Conservation (phyloP, 2,329 filamentous ascomycete genomes). For the Tricladium varicosporioides region DNA sequence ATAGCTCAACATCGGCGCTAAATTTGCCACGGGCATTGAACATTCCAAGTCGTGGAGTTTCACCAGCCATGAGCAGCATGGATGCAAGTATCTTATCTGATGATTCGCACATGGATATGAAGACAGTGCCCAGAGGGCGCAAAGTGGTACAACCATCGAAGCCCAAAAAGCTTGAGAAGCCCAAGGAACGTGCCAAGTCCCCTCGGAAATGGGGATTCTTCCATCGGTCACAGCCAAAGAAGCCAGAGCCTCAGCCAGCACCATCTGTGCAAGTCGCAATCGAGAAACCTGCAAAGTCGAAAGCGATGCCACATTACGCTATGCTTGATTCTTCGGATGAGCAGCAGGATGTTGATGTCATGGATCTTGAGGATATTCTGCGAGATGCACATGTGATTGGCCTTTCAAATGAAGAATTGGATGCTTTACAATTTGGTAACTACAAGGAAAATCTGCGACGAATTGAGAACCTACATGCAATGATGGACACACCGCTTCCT, state of each 20-base stretch:
- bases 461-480: constrained; percentile 20
- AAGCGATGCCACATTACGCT: constrained; percentile 57
- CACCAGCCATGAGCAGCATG: constrained; percentile 54
- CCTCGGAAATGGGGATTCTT: constrained; percentile 62
- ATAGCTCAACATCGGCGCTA: constrained; percentile 43
- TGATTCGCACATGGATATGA: constrained; percentile 46
- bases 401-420: constrained; percentile 31
- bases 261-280: constrained; percentile 46
- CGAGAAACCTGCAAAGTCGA: constrained; percentile 38
- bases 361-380: constrained; percentile 47
- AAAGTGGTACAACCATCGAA: constrained; percentile 10
- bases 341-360: constrained; percentile 26
- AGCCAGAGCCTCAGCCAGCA: constrained; percentile 32
- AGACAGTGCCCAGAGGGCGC: constrained; percentile 33
- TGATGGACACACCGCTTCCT: not conserved
- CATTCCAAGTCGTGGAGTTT: constrained; percentile 38
- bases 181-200: constrained; percentile 54
- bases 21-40: constrained; percentile 54
- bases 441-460: constrained; percentile 26
- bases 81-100: constrained; percentile 58
- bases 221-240: constrained; percentile 49
- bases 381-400: constrained; percentile 40
- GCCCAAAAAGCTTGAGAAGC: constrained; percentile 46
- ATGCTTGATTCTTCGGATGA: constrained; percentile 58
- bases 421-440: constrained; percentile 30